Base-by-base conservation (phyloP, 257 asterid genomes). In the Sherardia arvensis region DNA sequence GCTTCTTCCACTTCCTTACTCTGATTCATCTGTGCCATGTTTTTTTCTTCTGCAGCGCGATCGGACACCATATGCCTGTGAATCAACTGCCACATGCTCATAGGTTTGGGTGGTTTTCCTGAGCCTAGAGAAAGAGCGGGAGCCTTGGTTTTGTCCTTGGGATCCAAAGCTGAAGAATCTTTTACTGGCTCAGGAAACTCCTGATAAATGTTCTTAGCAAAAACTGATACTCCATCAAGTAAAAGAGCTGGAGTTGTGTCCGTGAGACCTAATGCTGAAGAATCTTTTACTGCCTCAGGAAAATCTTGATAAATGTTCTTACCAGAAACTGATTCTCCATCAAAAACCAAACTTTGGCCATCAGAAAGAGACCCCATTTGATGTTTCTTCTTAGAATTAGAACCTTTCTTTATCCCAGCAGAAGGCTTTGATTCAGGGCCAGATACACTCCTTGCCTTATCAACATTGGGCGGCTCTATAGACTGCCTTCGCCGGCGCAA, bases 191-290 rank as follows among this genome's bases (percentile, higher is more conserved):
- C 61, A 8, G 70, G 74, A 75, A 60, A 77, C 65, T 81, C 87
- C 65, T 48, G 49, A 57, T 79, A 38, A 12, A 12, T 78, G 73
- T 83, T 78, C 66, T 80, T 72, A 67, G 77, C 88, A 1, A 82
- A 86, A 53, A 71, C 82, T 7, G 89, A 83, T 4, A 64, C 66
- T 68, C 81, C 94, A 12, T 83, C 86, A 70, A 74, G n/a, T n/a
- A n/a, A 20, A 32, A 14, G 1, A 22, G 56, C 67, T 29, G 49
- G 32, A 51, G 53, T n/a, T n/a, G n/a, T n/a, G n/a, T n/a, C n/a
- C n/a, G n/a, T n/a, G n/a, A n/a, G n/a, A n/a, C n/a, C n/a, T n/a
- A n/a, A n/a, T n/a, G n/a, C n/a, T n/a, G n/a, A n/a, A n/a, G n/a
- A n/a, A n/a, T n/a, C n/a, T n/a, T n/a, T n/a, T n/a, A n/a, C n/a